Base-by-base conservation (phyloP, 2,329 filamentous ascomycete species). In the Xylariaceae sp. region DNA sequence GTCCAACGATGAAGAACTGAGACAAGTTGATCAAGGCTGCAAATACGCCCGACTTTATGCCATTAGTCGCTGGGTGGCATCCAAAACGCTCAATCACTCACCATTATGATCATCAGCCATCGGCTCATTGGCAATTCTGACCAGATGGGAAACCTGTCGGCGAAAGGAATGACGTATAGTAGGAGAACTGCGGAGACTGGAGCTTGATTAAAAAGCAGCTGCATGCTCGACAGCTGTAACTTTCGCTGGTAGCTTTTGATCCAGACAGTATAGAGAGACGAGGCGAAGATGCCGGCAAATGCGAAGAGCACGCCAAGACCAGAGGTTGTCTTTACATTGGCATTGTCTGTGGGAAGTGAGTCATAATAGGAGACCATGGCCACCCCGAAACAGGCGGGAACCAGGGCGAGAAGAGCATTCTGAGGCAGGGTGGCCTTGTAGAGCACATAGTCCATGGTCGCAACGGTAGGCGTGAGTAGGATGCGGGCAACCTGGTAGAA, bases 401-500 rank as follows among this genome's bases (percentile, higher is more conserved):
- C 43, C 27, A 83, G 61, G 5, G 77, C 67, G 21, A 70, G 32
- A 2, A 71, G 56, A 13, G 78, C 77, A 33, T 60, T 58, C 27
- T 55, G 55, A 5, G 78, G 75, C 9, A 83, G 65, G 0, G 63
- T 70, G 17, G 69, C 61, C 41, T 64, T 57, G 57, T 80, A 80
- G 19, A 83, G 60, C 15, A 77, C 51, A 45, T 65, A 79, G 56
- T 83, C 82, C 65, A 83, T 74, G 12, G 73, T 53, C 4, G 77
- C 78, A 14, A 81, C 77, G 27, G 66, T 68, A 3, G 80, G 80
- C 1, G 79, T 83, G 18, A 83, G 66, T 10, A 83, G 63, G 38
- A 83, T 79, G 16, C 78, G 72, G 4, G 75, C 77, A 31, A 83
- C 71, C 54, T 84, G 79, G 55, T 83, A 83, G 53, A 83, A 83